Base-by-base conservation (phyloP, 2,329 filamentous ascomycete genomes). In the Aspergillus brasiliensis region DNA sequence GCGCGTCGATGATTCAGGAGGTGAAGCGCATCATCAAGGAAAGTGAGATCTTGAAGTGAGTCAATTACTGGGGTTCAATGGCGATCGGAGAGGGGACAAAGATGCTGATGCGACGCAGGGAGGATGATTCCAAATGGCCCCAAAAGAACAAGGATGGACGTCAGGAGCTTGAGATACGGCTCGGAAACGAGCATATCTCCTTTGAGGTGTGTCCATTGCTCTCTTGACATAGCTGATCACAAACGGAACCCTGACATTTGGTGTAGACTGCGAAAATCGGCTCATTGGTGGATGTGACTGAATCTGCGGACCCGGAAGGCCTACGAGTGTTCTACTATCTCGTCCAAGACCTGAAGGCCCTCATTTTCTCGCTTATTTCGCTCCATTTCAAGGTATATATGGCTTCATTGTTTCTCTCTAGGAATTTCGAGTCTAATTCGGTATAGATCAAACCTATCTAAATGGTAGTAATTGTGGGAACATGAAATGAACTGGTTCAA, bases 141-240 rank as follows among this genome's bases (percentile, higher is more conserved):
- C 92, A 96, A 77, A 99, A 98, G 86, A 99, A 99, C 81, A 98
- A 98, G 80, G 95, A 99, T 71, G 95, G 95, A 37, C 87, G 94
- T 65, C 95, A 99, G 76, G 95, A 99, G 80, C 83, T 99, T 51
- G 95, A 99, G 78, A 97, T 99, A 60, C 86, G 93, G 51, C 76
- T 99, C 58, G 95, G 94, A 44, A 95, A 90, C 71, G 95, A 99
- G 65, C 94, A 98, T 76, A 98, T 99, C 68, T 96, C 92, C 1
- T 99, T 99, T 67, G 95, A 99, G 88, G 93, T 93, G 77, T 44
- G 65, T 61, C 40, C 11, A 34, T 17, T 23, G 27, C 40, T 44
- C 31, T 28, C 25, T 44, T 34, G 37, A 13, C 8, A 31, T 44
- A 8, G 3, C n/a, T 40, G 38, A 6, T 25, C 1, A 27, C 17